Evolutionary conservation across 2,329 filamentous ascomycete species (phyloP).

Genomic region (Coleophoma cylindrospora): DNA sequence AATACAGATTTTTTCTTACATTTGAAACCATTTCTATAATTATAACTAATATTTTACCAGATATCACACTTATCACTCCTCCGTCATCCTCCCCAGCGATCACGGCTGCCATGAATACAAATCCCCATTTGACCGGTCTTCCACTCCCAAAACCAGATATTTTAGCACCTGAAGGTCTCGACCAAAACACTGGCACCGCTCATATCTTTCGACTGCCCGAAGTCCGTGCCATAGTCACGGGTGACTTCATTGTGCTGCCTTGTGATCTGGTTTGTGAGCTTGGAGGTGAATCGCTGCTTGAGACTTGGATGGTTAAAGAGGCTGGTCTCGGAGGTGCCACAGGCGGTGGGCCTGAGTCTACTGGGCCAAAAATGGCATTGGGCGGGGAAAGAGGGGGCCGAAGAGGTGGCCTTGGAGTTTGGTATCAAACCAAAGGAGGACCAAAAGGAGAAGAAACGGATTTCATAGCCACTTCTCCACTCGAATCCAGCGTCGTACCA

Average conservation of each 20-base stretch:
- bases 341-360: conserved; percentile 37
- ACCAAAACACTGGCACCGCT: conserved; percentile 83
- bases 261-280: conserved; percentile 93
- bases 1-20: too few relatives aligned
- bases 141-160: conserved; percentile 70
- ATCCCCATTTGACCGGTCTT: conserved; percentile 70
- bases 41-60: conserved; percentile 30
- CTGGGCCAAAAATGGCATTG: conserved; percentile 38
- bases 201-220: conserved; percentile 82
- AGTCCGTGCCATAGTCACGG: conserved; percentile 70
- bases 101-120: conserved; percentile 66
- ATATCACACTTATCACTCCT: conserved; percentile 58
- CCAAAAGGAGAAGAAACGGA: conserved; percentile 90
- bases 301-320: conserved; percentile 88
- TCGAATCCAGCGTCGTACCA: conserved; percentile 52
- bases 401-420: conserved; percentile 81
- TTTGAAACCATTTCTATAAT: not conserved
- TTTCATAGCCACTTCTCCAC: conserved; percentile 74
- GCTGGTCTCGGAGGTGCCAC: conserved; percentile 62
- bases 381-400: conserved; percentile 52
- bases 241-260: conserved; percentile 85
- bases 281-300: conserved; percentile 73
- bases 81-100: conserved; percentile 64
- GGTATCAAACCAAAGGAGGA: conserved; percentile 80
- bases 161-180: conserved; percentile 69